phyloP scores from a whole-genome alignment of 2,329 filamentous ascomycete species.

The Neopestalotiopsis sp. region DNA sequence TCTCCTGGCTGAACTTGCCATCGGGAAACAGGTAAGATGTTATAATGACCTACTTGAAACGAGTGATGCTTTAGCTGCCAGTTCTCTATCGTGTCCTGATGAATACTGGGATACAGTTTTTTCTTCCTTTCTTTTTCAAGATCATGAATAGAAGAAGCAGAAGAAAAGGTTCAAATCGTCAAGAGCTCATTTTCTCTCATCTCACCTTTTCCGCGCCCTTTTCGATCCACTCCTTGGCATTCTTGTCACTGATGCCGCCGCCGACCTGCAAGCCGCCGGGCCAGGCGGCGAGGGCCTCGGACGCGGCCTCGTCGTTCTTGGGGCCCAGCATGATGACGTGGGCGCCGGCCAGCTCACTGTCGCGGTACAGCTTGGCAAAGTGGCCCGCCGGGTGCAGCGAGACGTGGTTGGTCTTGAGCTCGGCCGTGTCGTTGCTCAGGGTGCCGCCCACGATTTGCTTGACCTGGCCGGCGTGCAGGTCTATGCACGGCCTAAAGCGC shows the following conservation, averaged over 20 bases:
- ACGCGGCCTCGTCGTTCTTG: conserved; percentile 81
- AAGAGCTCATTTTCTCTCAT: too few species aligned
- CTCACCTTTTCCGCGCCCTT: conserved; percentile 85
- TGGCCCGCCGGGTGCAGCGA: conserved; percentile 81
- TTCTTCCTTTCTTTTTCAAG: too few species aligned
- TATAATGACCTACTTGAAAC: conserved; percentile 79
- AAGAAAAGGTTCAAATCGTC: too few species aligned
- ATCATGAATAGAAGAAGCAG: too few species aligned
- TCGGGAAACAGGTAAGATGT: conserved; percentile 93
- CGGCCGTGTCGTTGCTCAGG: conserved; percentile 68
- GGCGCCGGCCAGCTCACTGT: conserved; percentile 75
- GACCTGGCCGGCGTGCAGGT: conserved; percentile 94
- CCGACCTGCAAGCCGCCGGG: conserved; percentile 83
- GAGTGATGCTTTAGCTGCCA: neutral
- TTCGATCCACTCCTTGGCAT: conserved; percentile 86
- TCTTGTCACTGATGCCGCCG: conserved; percentile 87
- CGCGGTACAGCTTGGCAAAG: conserved; percentile 82
- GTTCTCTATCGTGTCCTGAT: neutral
- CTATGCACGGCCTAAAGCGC: conserved; percentile 93
- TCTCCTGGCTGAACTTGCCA: conserved; percentile 77
- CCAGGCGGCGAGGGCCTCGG: conserved; percentile 80
- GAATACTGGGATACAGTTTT: too few species aligned
- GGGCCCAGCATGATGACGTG: conserved; percentile 98
- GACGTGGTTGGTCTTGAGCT: conserved; percentile 90
- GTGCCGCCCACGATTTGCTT: conserved; percentile 99